Conservation (phyloP, 2,329 filamentous ascomycete genomes). For the Xylariaceae sp. region DNA sequence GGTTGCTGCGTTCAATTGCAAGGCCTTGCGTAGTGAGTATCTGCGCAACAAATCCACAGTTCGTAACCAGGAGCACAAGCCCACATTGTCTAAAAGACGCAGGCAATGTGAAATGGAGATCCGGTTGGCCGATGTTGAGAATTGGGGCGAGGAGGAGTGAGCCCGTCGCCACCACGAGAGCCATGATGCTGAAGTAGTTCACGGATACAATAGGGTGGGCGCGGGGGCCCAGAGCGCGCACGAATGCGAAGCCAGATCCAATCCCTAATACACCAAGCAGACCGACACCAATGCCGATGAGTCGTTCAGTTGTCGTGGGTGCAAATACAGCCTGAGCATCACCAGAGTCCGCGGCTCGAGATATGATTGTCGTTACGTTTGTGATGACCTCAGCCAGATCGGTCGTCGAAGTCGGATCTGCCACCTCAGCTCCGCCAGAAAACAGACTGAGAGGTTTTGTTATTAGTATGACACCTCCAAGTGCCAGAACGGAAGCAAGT, state of each 20-base stretch:
- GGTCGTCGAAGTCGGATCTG: constrained; percentile 7
- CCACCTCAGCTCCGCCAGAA: constrained; percentile 20
- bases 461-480: constrained; percentile 79
- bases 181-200: constrained; percentile 75
- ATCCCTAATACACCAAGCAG: constrained; percentile 75
- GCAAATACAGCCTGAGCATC: constrained; percentile 40
- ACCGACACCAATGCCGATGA: constrained; percentile 66
- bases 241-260: constrained; percentile 68
- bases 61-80: constrained; percentile 63
- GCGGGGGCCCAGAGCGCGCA: constrained; percentile 74
- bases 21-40: constrained; percentile 78
- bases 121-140: constrained; percentile 29
- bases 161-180: constrained; percentile 61
- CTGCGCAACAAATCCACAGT: constrained; percentile 79
- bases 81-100: constrained; percentile 54
- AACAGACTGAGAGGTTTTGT: constrained; percentile 58
- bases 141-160: constrained; percentile 52
- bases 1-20: constrained; percentile 62
- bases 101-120: constrained; percentile 39
- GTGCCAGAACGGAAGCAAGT: constrained; percentile 68
- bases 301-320: constrained; percentile 52
- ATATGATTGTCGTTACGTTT: constrained; percentile 4
- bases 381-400: constrained; percentile 11
- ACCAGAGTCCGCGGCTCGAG: constrained; percentile 22
- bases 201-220: constrained; percentile 81